Evolutionary conservation across 208 protist genomes (phyloP).

Genomic region (Crithidia expoeki): DNA sequence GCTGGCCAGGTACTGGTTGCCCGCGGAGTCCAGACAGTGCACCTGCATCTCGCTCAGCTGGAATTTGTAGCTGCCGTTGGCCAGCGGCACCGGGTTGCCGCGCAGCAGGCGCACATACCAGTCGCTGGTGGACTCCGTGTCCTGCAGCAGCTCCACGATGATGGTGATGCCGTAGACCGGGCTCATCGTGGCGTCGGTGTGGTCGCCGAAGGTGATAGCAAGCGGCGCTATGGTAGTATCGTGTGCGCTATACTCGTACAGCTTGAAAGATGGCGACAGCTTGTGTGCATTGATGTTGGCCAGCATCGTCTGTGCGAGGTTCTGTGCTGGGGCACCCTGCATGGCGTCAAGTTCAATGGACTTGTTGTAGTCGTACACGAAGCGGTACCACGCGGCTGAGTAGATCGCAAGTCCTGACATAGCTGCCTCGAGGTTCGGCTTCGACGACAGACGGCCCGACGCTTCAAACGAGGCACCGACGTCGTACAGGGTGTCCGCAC

Average conservation of each 20-base stretch:
- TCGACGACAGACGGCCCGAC: slow-evolving; percentile 26
- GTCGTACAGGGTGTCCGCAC: slow-evolving; percentile 47
- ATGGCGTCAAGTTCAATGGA: slow-evolving; percentile 26
- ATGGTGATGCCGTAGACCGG: slow-evolving; percentile 54
- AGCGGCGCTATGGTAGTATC: slow-evolving; percentile 55
- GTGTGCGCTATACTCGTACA: slow-evolving; percentile 76
- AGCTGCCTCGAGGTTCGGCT: slow-evolving; percentile 30
- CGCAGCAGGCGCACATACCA: slow-evolving; percentile 65
- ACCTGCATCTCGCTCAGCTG: slow-evolving; percentile 34
- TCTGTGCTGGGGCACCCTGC: slow-evolving; percentile 48
- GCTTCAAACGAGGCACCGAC: slow-evolving; percentile 50
- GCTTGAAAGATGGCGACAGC: slow-evolving; percentile 41
- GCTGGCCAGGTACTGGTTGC: slow-evolving; percentile 36
- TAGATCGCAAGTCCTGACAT: slow-evolving; percentile 22
- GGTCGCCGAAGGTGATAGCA: slow-evolving; percentile 56
- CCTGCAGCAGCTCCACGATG: slow-evolving; percentile 69
- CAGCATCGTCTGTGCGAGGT: slow-evolving; percentile 52
- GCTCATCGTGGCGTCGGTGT: slow-evolving; percentile 35
- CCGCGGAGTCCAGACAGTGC: slow-evolving; percentile 48
- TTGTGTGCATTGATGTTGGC: slow-evolving; percentile 49
- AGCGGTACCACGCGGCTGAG: slow-evolving; percentile 31
- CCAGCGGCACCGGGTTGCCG: slow-evolving; percentile 34
- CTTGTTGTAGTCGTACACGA: slow-evolving; percentile 40
- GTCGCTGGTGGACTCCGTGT: slow-evolving; percentile 34
- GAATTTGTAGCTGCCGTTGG: slow-evolving; percentile 43